phyloP scores from a whole-genome alignment of 176 grass and related monocot genomes.

The Rhynchospora tenuis region DNA sequence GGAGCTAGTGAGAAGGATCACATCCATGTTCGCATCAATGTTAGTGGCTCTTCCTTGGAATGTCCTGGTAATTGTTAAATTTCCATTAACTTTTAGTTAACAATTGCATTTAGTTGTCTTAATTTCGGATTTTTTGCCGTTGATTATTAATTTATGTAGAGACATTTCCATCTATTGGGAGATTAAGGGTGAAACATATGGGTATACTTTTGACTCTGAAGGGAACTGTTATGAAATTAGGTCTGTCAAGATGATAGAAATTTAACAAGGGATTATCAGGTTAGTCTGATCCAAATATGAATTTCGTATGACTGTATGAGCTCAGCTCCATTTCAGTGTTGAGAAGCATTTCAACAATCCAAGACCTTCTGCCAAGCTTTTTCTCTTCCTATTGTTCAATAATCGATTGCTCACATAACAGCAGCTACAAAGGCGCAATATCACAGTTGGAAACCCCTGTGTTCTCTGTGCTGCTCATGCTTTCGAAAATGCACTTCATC shows the following conservation, averaged over 20 bases:
- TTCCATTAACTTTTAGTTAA: constrained; percentile 19
- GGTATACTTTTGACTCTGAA: constrained; percentile 63
- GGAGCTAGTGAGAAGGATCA: constrained; percentile 23
- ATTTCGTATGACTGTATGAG: no score
- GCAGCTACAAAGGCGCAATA: no score
- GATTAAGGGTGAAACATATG: constrained; percentile 73
- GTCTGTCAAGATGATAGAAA: constrained; percentile 89
- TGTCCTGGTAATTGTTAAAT: constrained; percentile 38
- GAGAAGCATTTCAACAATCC: no score
- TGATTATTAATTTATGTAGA: constrained; percentile 34
- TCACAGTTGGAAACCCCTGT: no score
- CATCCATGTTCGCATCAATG: constrained; percentile 65
- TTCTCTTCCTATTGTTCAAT: no score
- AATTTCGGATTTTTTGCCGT: background rate
- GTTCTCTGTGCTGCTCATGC: no score
- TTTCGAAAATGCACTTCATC: no score
- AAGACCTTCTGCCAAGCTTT: no score
- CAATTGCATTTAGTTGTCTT: background rate
- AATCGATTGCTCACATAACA: no score
- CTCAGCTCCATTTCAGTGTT: no score
- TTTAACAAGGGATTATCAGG: no score
- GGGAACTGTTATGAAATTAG: constrained; percentile 74
- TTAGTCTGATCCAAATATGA: no score
- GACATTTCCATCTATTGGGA: constrained; percentile 67
- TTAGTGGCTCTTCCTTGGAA: constrained; percentile 52